Percentiles rank a stretch among this genome's conserved stretches.
Evolutionary conservation across 176 grass and related monocot genomes (phyloP).

Genomic region (Luzula sylvatica): DNA sequence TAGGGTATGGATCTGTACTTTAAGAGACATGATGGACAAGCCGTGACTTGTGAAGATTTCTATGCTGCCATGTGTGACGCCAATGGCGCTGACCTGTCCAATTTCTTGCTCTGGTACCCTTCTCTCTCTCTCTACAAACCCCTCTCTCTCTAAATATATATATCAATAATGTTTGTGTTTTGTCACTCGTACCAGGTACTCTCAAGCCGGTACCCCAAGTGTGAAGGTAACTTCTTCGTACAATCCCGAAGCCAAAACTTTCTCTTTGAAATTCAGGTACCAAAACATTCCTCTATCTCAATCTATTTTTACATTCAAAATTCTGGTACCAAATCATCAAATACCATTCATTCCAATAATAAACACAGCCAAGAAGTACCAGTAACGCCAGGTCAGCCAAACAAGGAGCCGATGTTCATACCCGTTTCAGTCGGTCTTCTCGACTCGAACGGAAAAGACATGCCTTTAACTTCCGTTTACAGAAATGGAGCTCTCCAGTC

Average conservation of each 20-base stretch:
- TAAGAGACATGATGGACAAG: slow-evolving; percentile 93
- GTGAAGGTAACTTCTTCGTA: slow-evolving; percentile 69
- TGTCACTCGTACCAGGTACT: slow-evolving; percentile 54
- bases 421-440: slow-evolving; percentile 78
- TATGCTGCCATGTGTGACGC: slow-evolving; percentile 97
- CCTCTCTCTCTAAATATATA: not conserved
- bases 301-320: too few species aligned
- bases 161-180: not conserved
- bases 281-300: too few species aligned
- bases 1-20: slow-evolving; percentile 99
- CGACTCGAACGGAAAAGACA: slow-evolving; percentile 82
- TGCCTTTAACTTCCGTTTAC: slow-evolving; percentile 62
- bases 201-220: slow-evolving; percentile 73
- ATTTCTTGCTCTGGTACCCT: slow-evolving; percentile 80
- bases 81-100: slow-evolving; percentile 69
- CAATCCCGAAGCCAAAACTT: slow-evolving; percentile 49
- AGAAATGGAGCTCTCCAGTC: slow-evolving; percentile 49
- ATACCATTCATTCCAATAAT: not conserved
- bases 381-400: slow-evolving; percentile 61
- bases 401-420: slow-evolving; percentile 92
- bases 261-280: slow-evolving; percentile 82
- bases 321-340: too few species aligned
- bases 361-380: slow-evolving; percentile 72
- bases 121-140: not conserved
- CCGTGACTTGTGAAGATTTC: slow-evolving; percentile 95